These are phyloP conservation scores for Eucalyptus regnans DNA, from an alignment of 345 rosid genomes.

Conservation along the genomic window DNA sequence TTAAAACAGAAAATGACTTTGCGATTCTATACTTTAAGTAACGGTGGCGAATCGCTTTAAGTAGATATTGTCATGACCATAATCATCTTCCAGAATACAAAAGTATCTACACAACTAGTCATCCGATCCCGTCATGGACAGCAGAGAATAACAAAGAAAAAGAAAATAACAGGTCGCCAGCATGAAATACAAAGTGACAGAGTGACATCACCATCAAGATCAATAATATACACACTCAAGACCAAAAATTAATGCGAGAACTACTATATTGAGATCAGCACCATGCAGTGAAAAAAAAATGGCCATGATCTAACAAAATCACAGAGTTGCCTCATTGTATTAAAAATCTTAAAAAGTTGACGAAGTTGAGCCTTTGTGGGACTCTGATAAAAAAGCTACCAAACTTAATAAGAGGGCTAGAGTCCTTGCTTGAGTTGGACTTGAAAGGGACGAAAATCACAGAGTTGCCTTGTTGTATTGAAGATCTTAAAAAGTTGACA, in stretches of 20 bases:
- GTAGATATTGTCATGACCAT: not conserved
- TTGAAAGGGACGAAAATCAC: no score
- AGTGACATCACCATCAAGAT: not conserved
- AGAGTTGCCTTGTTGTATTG: no score
- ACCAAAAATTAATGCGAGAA: not conserved
- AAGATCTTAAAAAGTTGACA: no score
- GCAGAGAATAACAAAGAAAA: not conserved
- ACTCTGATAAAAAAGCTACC: no score
- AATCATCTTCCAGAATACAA: not conserved
- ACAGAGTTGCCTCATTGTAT: no score
- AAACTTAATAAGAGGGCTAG: no score
- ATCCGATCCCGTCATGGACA: not conserved
- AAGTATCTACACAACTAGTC: not conserved
- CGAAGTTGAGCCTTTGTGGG: no score
- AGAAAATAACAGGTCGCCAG: not conserved
- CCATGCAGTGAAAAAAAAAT: not conserved
- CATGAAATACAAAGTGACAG: not conserved
- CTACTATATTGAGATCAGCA: not conserved
- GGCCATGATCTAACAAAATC: not conserved
- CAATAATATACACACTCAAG: not conserved
- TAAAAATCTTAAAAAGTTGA: no score
- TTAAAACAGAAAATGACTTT: conserved; percentile 1
- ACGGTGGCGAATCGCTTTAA: not conserved
- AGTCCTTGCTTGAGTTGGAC: no score
- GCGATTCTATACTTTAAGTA: not conserved